These are phyloP conservation scores for Fraxinus cuspidata DNA, from an alignment of 257 asterid genomes.

Conservation along the genomic window DNA sequence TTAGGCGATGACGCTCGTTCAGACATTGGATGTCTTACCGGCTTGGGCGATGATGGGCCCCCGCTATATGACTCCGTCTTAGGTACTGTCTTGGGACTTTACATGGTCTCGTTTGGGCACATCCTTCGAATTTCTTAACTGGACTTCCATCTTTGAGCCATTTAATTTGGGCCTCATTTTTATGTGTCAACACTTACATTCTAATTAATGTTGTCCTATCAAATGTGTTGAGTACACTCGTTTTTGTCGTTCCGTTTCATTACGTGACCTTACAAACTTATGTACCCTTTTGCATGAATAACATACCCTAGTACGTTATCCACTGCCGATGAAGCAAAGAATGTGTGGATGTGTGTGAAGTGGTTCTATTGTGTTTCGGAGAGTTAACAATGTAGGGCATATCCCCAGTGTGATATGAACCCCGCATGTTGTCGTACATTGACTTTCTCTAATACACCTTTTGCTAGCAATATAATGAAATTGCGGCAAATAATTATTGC, in stretches of 20 bases:
- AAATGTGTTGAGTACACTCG: no score
- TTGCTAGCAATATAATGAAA: neutral
- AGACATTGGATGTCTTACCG: no score
- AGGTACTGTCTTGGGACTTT: no score
- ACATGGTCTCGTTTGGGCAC: no score
- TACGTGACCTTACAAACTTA: slow-evolving; percentile 19
- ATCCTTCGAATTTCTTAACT: no score
- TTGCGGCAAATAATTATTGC: no score
- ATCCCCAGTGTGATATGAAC: slow-evolving; percentile 27
- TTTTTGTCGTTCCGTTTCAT: neutral
- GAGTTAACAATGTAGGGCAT: slow-evolving; percentile 31
- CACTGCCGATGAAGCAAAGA: neutral
- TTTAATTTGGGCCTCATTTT: no score
- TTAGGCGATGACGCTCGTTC: no score
- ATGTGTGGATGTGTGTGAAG: neutral
- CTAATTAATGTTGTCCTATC: neutral
- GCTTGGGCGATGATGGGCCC: no score
- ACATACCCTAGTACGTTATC: neutral
- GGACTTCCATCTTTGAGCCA: no score
- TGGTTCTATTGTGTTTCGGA: neutral
- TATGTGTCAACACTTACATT: no score
- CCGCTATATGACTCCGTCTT: no score
- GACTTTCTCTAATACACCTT: slow-evolving; percentile 9
- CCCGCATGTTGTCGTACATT: slow-evolving; percentile 28
- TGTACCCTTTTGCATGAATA: slow-evolving; percentile 14